phyloP scores from a whole-genome alignment of 1,139 yeast genomes.

The Trichomonascaceae sp. region DNA sequence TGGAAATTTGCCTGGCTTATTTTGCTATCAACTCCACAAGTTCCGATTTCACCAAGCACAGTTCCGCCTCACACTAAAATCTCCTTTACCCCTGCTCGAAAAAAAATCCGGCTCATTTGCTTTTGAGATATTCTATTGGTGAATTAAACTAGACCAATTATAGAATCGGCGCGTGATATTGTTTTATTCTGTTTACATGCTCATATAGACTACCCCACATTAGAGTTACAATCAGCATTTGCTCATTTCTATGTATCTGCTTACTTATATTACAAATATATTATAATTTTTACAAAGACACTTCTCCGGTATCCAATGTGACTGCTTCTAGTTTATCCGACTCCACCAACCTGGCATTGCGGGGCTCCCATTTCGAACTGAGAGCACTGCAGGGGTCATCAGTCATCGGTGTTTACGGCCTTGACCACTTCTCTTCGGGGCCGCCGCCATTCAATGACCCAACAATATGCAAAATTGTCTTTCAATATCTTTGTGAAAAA shows the following conservation, averaged over 20 bases:
- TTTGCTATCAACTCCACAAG: not conserved
- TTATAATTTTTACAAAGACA: not conserved
- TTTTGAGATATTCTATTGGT: not conserved
- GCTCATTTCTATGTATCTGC: not conserved
- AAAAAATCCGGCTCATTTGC: not conserved
- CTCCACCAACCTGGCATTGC: not conserved
- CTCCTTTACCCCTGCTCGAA: not conserved
- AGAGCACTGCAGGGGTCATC: not conserved
- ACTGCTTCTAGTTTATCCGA: not conserved
- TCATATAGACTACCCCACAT: not conserved
- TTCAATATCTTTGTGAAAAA: no score
- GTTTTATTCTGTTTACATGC: not conserved
- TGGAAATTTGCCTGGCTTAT: no score
- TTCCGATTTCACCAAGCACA: not conserved
- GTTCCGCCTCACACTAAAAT: not conserved
- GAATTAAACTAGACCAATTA: not conserved
- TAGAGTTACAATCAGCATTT: not conserved
- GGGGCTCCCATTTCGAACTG: not conserved
- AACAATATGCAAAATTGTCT: no score
- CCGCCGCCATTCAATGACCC: not conserved
- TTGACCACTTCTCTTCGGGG: not conserved
- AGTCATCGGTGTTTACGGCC: not conserved
- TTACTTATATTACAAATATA: no score
- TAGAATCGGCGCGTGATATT: no score
- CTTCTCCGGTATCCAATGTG: not conserved